A percentile compares a stretch with the other conserved stretches of the same genome.
phyloP scores from a whole-genome alignment of 2,329 filamentous ascomycete species.

The Hypoxylon rubiginosum region DNA sequence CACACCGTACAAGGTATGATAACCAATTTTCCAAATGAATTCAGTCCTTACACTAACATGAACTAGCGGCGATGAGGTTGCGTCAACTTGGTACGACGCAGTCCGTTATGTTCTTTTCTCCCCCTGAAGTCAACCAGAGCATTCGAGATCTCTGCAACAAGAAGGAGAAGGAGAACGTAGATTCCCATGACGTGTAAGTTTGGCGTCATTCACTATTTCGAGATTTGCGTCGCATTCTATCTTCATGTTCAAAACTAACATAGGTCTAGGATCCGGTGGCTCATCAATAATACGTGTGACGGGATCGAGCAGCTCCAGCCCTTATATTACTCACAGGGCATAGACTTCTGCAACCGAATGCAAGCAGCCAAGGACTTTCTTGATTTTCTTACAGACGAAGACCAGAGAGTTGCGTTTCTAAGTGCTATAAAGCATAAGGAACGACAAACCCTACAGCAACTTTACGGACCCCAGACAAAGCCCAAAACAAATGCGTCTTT shows the following conservation, averaged over 20 bases:
- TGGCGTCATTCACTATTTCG: background rate
- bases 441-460: constrained; percentile 67
- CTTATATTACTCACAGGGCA: constrained; percentile 70
- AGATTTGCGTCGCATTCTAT: background rate
- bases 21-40: constrained; percentile 5
- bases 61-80: constrained; percentile 73
- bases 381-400: constrained; percentile 54
- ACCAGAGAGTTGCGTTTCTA: constrained; percentile 58
- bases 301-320: constrained; percentile 70
- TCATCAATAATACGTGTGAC: constrained; percentile 74
- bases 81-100: constrained; percentile 70
- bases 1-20: constrained; percentile 69
- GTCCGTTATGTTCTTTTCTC: constrained; percentile 62
- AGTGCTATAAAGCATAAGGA: constrained; percentile 64
- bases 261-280: constrained; percentile 64
- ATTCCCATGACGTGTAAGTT: constrained; percentile 63
- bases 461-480: constrained; percentile 62
- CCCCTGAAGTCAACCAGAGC: constrained; percentile 71
- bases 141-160: constrained; percentile 64
- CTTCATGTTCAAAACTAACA: background rate
- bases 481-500: constrained; percentile 42
- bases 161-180: constrained; percentile 43
- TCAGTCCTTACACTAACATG: constrained; percentile 14
- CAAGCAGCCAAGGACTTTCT: constrained; percentile 62
- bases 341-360: constrained; percentile 69